Percentiles rank a stretch among this genome's conserved stretches.
Conservation (phyloP, 345 rosid genomes). For the Salix viminalis region DNA sequence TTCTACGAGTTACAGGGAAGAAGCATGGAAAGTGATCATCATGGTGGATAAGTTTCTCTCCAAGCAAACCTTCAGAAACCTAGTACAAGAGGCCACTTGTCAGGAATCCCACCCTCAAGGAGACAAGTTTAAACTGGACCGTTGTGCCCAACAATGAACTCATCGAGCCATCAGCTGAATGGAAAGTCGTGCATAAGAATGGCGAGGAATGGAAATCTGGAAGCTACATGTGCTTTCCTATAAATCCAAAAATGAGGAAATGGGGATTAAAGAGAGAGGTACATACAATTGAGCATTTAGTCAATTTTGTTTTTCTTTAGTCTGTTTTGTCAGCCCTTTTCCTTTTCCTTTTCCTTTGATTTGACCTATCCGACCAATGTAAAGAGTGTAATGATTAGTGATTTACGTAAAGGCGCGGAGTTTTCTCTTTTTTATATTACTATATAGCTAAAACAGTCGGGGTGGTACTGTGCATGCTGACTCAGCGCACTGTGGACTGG, state of each 20-base stretch:
- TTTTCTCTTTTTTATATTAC: background rate
- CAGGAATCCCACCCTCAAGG: background rate
- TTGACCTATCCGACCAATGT: background rate
- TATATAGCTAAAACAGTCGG: too few relatives aligned
- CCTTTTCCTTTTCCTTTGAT: background rate
- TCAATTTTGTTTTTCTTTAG: background rate
- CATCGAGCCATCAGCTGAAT: background rate
- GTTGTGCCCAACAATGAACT: background rate
- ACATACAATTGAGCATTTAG: background rate
- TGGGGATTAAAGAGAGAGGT: background rate
- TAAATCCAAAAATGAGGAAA: background rate
- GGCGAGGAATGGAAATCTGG: slow-evolving; percentile 3
- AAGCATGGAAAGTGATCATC: slow-evolving; percentile 45
- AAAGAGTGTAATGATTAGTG: background rate
- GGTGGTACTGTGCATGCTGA: too few relatives aligned
- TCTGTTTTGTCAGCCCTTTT: background rate
- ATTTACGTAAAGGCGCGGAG: background rate
- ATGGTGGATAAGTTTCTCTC: background rate
- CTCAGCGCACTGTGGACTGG: too few relatives aligned
- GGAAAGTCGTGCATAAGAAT: background rate
- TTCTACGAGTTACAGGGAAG: slow-evolving; percentile 38
- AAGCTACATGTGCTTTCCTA: background rate
- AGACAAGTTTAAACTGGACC: background rate
- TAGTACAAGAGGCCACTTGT: background rate
- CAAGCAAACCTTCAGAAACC: slow-evolving; percentile 5